Evolutionary conservation across 441 rosid species (phyloP).

Genomic region (Mallotus japonicus): DNA sequence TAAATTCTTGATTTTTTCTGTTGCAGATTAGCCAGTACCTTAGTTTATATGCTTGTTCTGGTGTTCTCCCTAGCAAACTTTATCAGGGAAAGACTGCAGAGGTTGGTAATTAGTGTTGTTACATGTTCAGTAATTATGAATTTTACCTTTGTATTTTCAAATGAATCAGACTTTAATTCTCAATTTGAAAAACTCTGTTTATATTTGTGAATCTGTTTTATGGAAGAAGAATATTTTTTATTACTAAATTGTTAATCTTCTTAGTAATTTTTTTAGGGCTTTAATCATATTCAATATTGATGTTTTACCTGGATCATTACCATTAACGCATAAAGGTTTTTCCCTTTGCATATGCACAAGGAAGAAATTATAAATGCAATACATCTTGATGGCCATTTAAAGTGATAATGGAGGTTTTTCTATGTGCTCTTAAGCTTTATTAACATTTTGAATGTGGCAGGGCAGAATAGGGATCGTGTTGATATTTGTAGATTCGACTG

Average conservation of each 20-base stretch:
- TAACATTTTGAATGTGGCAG: too few species aligned
- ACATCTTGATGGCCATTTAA: too few species aligned
- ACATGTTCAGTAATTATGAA: background rate
- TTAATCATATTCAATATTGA: background rate
- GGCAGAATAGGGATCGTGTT: too few species aligned
- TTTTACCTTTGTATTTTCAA: background rate
- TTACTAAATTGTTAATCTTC: background rate
- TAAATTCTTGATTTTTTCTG: conserved; percentile 6
- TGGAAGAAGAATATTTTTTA: background rate
- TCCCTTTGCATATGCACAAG: background rate
- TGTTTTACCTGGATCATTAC: background rate
- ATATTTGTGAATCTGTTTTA: conserved; percentile 1
- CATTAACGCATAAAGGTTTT: background rate
- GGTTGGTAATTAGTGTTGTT: conserved; percentile 47
- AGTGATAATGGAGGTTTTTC: too few species aligned
- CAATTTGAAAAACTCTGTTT: background rate
- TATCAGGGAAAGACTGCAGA: conserved; percentile 62
- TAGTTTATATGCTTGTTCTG: conserved; percentile 56
- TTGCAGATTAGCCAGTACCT: conserved; percentile 77
- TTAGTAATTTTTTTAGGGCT: background rate
- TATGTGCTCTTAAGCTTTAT: too few species aligned
- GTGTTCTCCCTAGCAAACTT: conserved; percentile 73
- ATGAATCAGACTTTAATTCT: background rate
- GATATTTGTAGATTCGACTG: too few species aligned
- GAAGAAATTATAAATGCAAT: background rate